These are phyloP conservation scores for Cinnamomum micranthum DNA, from an alignment of 164 flowering plant genomes.

Conservation along the genomic window DNA sequence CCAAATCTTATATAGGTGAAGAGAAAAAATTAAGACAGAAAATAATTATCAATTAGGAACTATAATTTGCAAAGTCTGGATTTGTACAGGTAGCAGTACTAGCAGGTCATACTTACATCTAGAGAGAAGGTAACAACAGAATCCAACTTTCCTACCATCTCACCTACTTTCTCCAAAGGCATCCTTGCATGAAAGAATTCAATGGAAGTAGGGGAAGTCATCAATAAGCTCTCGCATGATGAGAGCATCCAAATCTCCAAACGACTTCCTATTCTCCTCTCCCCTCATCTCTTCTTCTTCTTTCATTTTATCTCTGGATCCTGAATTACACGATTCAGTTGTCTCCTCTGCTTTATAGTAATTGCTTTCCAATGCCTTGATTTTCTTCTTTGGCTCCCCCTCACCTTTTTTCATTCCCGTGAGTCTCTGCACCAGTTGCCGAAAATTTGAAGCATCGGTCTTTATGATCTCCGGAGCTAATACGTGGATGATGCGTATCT, in stretches of 20 bases:
- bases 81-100: not conserved
- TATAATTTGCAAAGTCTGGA: not conserved
- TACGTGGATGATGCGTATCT: slow-evolving; percentile 78
- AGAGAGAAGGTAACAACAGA: not conserved
- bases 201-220: slow-evolving; percentile 29
- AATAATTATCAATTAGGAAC: not conserved
- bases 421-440: slow-evolving; percentile 82
- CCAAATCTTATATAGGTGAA: too few species aligned
- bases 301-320: slow-evolving; percentile 20
- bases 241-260: slow-evolving; percentile 61
- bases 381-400: slow-evolving; percentile 15
- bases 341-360: not conserved
- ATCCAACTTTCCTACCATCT: not conserved
- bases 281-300: slow-evolving; percentile 35
- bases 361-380: not conserved
- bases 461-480: slow-evolving; percentile 92
- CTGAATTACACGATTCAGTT: not conserved
- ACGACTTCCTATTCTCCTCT: slow-evolving; percentile 38
- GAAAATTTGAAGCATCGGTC: slow-evolving; percentile 72
- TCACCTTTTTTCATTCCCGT: slow-evolving; percentile 50
- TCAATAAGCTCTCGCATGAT: slow-evolving; percentile 54
- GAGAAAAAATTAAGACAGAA: too few species aligned
- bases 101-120: not conserved
- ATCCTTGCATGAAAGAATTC: slow-evolving; percentile 39
- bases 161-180: slow-evolving; percentile 24